phyloP scores from a whole-genome alignment of 768 basidiomycete genomes.

The Amanita fuliginea region DNA sequence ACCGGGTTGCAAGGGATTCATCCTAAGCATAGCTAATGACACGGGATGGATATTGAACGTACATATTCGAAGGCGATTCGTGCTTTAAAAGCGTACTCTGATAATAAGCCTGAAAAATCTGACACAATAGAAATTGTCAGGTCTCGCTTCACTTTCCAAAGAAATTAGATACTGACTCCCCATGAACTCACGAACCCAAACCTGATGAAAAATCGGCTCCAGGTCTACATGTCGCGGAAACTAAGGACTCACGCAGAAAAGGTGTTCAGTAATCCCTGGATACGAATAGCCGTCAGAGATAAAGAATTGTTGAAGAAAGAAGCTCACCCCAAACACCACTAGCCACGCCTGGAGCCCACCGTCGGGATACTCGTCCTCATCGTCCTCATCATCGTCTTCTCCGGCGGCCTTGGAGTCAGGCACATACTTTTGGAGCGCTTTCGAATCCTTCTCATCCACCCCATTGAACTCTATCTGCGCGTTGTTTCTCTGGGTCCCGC shows the following conservation, averaged over 20 bases:
- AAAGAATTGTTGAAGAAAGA: neutral
- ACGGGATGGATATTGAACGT: slow-evolving; percentile 11
- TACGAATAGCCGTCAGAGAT: neutral
- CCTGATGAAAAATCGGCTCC: slow-evolving; percentile 13
- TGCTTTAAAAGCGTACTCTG: slow-evolving; percentile 36
- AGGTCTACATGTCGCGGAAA: neutral
- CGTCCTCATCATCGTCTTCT: neutral
- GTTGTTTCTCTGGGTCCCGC: neutral
- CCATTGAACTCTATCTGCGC: too few relatives aligned
- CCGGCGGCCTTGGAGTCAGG: too few relatives aligned
- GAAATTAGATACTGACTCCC: slow-evolving; percentile 42
- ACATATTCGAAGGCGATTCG: slow-evolving; percentile 54
- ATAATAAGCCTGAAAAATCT: slow-evolving; percentile 73
- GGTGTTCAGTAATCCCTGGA: slow-evolving; percentile 33
- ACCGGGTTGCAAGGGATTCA: too few relatives aligned
- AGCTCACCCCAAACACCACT: slow-evolving; percentile 30
- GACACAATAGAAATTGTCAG: neutral
- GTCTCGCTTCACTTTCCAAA: neutral
- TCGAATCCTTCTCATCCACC: neutral
- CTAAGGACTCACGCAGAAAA: slow-evolving; percentile 30
- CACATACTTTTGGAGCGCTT: neutral
- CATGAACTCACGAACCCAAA: slow-evolving; percentile 69
- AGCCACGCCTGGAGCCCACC: slow-evolving; percentile 35
- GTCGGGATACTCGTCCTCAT: slow-evolving; percentile 21
- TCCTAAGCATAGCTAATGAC: neutral